A percentile compares a stretch with the other conserved stretches of the same genome.
These are phyloP conservation scores for Alnus rubra DNA, from an alignment of 306 rosid genomes.

Conservation along the genomic window DNA sequence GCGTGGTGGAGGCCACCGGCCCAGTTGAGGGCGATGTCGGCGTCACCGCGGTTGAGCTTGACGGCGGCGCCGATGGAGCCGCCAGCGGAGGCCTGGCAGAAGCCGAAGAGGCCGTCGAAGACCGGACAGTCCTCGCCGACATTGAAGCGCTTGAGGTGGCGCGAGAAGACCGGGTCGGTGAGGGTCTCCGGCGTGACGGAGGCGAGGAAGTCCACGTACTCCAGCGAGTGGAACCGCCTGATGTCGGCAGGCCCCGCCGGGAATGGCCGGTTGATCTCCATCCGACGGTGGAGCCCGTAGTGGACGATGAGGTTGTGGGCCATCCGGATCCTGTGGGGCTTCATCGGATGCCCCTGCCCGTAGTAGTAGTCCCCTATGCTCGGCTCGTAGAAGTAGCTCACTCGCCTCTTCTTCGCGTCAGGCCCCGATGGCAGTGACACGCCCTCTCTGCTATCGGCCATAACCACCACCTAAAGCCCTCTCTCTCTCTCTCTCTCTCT, in stretches of 20 bases:
- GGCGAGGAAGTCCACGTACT: conserved; percentile 67
- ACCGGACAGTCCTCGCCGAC: conserved; percentile 87
- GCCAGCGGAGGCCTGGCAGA: conserved; percentile 78
- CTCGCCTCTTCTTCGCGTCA: conserved; percentile 63
- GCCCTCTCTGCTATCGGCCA: conserved; percentile 35
- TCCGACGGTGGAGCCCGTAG: conserved; percentile 76
- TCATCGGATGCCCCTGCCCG: conserved; percentile 87
- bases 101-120: conserved; percentile 67
- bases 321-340: conserved; percentile 82
- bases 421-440: conserved; percentile 62
- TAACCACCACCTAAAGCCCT: not conserved
- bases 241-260: conserved; percentile 55
- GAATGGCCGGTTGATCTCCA: conserved; percentile 80
- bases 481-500: too few relatives aligned
- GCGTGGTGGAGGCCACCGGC: conserved; percentile 87
- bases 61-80: conserved; percentile 86
- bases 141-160: conserved; percentile 75
- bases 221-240: conserved; percentile 63
- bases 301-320: conserved; percentile 76
- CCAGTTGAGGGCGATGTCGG: conserved; percentile 77
- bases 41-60: conserved; percentile 67
- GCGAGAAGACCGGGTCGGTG: conserved; percentile 42
- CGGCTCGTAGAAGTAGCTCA: conserved; percentile 79
- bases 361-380: conserved; percentile 77
- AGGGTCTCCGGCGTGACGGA: conserved; percentile 60